These are phyloP conservation scores for Cryptomeria japonica DNA, from an alignment of 75 land plant genomes.

Conservation along the genomic window DNA sequence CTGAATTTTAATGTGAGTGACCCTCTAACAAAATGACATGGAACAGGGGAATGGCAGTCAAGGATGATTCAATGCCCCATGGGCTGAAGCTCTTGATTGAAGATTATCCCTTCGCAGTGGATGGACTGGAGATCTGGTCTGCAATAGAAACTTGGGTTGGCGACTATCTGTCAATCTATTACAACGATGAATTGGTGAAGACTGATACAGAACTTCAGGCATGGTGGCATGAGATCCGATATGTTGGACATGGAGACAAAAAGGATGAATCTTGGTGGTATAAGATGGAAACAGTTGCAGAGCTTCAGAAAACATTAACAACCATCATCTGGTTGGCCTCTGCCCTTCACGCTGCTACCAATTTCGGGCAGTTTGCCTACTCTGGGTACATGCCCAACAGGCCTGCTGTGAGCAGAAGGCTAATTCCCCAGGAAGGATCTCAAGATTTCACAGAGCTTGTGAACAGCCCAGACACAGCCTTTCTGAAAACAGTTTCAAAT, in stretches of 20 bases:
- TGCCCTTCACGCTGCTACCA: conserved; percentile 56
- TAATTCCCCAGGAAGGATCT: conserved; percentile 13
- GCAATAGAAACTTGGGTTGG: conserved; percentile 54
- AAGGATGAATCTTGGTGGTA: conserved; percentile 32
- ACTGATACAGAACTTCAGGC: conserved; percentile 48
- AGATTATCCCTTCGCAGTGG: conserved; percentile 70
- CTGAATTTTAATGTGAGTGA: neutral
- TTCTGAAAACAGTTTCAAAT: conserved; percentile 15
- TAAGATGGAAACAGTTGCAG: conserved; percentile 20
- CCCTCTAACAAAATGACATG: neutral
- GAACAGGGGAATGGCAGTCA: conserved; percentile 10
- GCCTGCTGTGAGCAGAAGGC: conserved; percentile 29
- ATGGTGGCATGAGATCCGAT: conserved; percentile 50
- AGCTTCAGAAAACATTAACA: conserved; percentile 46
- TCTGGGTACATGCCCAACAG: conserved; percentile 41
- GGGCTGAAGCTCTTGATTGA: conserved; percentile 15
- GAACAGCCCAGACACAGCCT: conserved; percentile 17
- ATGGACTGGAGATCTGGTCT: conserved; percentile 64
- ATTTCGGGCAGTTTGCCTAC: conserved; percentile 19
- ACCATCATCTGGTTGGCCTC: conserved; percentile 56
- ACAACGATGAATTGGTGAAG: conserved; percentile 41
- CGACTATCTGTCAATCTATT: conserved; percentile 37
- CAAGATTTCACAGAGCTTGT: conserved; percentile 19
- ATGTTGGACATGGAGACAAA: conserved; percentile 40
- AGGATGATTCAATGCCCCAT: neutral